These are phyloP conservation scores for Metroxylon sagu DNA, from an alignment of 176 grass and related monocot species.

Conservation along the genomic window DNA sequence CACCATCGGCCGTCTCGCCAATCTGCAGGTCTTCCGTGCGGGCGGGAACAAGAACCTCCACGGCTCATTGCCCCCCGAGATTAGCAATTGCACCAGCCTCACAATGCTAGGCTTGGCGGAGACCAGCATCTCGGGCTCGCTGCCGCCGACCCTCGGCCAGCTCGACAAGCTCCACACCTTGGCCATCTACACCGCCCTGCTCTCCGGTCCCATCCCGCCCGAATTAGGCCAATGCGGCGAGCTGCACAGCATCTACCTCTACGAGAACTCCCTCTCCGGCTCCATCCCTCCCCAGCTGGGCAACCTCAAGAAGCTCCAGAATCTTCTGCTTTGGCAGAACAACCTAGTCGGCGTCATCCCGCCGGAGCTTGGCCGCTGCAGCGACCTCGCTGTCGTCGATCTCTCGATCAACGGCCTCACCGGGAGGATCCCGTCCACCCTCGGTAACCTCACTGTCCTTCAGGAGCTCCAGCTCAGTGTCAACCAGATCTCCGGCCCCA, in stretches of 20 bases:
- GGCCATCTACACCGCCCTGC: conserved; percentile 59
- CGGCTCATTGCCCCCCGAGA: conserved; percentile 50
- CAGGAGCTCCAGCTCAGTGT: conserved; percentile 65
- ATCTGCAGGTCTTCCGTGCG: conserved; percentile 44
- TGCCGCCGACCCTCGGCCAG: conserved; percentile 40
- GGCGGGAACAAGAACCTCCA: conserved; percentile 76
- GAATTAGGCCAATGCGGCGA: conserved; percentile 54
- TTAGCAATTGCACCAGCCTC: conserved; percentile 50
- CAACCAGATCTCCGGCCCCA: conserved; percentile 55
- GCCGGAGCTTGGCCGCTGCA: conserved; percentile 49
- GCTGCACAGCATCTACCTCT: conserved; percentile 60
- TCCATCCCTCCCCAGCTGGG: conserved; percentile 64
- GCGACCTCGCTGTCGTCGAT: conserved; percentile 39
- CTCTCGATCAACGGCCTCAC: conserved; percentile 68
- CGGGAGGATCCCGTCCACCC: conserved; percentile 62
- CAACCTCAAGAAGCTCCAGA: conserved; percentile 37
- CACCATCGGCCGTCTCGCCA: conserved; percentile 33
- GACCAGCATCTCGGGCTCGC: conserved; percentile 57
- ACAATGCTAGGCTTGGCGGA: conserved; percentile 68
- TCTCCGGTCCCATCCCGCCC: conserved; percentile 59
- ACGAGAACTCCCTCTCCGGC: conserved; percentile 65
- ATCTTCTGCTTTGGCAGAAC: conserved; percentile 79
- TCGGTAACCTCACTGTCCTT: conserved; percentile 54
- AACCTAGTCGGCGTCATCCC: conserved; percentile 73
- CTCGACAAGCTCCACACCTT: conserved; percentile 60